Evolutionary conservation across 2,329 filamentous ascomycete genomes (phyloP).

Genomic region (Diaporthe longicolla): DNA sequence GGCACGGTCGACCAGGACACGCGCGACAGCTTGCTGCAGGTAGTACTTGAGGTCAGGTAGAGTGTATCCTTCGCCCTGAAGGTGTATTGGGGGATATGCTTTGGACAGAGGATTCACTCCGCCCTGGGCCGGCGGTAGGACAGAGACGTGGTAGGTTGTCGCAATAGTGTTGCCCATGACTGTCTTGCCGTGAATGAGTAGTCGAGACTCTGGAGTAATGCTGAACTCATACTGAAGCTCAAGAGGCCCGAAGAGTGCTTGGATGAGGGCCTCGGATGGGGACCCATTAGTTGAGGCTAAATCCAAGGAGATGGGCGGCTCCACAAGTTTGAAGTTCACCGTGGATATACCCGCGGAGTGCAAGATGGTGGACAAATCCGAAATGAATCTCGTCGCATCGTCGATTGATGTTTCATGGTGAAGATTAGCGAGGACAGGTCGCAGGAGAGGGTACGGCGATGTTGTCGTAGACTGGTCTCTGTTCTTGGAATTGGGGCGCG

Average conservation of each 20-base stretch:
- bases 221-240: constrained; percentile 59
- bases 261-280: constrained; percentile 61
- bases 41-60: constrained; percentile 62
- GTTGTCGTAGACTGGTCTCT: constrained; percentile 54
- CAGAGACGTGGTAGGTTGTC: constrained; percentile 60
- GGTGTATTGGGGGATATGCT: constrained; percentile 58
- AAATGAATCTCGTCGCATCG: constrained; percentile 58
- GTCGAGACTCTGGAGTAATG: constrained; percentile 59
- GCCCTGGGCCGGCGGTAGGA: constrained; percentile 52
- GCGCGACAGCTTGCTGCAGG: constrained; percentile 59
- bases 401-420: constrained; percentile 59
- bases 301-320: constrained; percentile 51
- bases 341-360: constrained; percentile 60
- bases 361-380: constrained; percentile 59
- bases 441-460: constrained; percentile 64
- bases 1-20: constrained; percentile 54
- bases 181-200: constrained; percentile 62
- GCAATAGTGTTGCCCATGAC: constrained; percentile 59
- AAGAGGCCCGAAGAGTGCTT: constrained; percentile 58
- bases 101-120: constrained; percentile 52
- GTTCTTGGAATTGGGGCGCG: constrained; percentile 64
- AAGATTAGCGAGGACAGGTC: constrained; percentile 65
- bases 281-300: constrained; percentile 46
- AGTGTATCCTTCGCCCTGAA: constrained; percentile 58
- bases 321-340: constrained; percentile 59